phyloP scores from a whole-genome alignment of 257 asterid species.

The Cinchona pubescens region DNA sequence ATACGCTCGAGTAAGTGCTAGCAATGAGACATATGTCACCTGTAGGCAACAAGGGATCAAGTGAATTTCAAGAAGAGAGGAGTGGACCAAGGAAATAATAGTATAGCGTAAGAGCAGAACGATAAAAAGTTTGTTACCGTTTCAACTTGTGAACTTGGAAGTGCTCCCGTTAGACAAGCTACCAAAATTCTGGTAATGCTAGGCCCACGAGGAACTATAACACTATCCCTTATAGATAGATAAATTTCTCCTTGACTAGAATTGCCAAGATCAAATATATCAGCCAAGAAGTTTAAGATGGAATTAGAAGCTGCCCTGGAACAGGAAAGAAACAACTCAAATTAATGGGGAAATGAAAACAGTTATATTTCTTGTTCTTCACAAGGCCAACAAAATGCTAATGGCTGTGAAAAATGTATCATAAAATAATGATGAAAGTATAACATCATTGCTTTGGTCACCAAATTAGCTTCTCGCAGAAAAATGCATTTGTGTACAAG shows the following conservation, averaged over 20 bases:
- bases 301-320: conserved; percentile 97
- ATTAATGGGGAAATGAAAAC: not conserved
- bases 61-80: not conserved
- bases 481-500: not conserved
- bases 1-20: conserved; percentile 73
- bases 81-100: too few relatives aligned
- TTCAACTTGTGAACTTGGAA: conserved; percentile 86
- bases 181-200: conserved; percentile 69
- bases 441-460: not conserved
- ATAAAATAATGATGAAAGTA: not conserved
- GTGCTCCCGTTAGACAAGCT: conserved; percentile 92
- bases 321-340: not conserved
- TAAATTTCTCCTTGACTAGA: conserved; percentile 62
- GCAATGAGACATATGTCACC: conserved; percentile 81
- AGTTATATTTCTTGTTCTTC: not conserved
- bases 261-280: conserved; percentile 74
- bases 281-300: conserved; percentile 73
- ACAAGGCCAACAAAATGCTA: too few relatives aligned
- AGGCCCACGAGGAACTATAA: conserved; percentile 76
- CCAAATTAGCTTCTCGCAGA: not conserved
- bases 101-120: conserved; percentile 4
- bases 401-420: not conserved
- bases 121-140: conserved; percentile 46
- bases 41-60: conserved; percentile 18
- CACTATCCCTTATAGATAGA: conserved; percentile 65